Conservation (phyloP, 2,329 filamentous ascomycete genomes). For the Biscogniauxia mediterranea region DNA sequence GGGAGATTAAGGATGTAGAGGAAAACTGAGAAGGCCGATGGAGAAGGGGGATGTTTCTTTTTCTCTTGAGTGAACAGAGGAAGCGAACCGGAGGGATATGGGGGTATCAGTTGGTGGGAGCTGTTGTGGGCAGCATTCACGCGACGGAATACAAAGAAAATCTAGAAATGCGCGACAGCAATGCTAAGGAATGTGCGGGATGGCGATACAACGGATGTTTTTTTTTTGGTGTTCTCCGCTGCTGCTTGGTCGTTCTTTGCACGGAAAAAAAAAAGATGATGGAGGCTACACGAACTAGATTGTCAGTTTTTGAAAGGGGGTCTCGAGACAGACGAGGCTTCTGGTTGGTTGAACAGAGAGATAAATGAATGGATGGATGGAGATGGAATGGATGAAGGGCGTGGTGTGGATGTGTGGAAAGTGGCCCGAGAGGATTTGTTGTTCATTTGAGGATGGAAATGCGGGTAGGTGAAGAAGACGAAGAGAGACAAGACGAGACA, state of each 20-base stretch:
- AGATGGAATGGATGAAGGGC: no score
- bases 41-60: conserved; percentile 2
- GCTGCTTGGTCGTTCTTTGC: background rate
- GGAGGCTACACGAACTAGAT: background rate
- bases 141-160: background rate
- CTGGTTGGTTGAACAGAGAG: background rate
- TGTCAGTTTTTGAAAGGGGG: background rate
- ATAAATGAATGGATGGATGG: no score
- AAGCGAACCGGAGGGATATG: no score
- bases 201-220: no score
- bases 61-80: no score
- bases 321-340: background rate
- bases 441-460: background rate
- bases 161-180: background rate
- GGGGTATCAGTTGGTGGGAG: background rate
- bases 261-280: background rate
- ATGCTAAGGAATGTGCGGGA: background rate
- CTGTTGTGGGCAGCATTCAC: background rate
- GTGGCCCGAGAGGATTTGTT: background rate
- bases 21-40: conserved; percentile 17
- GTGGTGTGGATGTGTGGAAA: no score
- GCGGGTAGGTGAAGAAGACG: background rate
- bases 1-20: conserved; percentile 13
- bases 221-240: no score
- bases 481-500: background rate